Evolutionary conservation across 2,329 filamentous ascomycete species (phyloP).

Genomic region (Fusarium cyanostomum): DNA sequence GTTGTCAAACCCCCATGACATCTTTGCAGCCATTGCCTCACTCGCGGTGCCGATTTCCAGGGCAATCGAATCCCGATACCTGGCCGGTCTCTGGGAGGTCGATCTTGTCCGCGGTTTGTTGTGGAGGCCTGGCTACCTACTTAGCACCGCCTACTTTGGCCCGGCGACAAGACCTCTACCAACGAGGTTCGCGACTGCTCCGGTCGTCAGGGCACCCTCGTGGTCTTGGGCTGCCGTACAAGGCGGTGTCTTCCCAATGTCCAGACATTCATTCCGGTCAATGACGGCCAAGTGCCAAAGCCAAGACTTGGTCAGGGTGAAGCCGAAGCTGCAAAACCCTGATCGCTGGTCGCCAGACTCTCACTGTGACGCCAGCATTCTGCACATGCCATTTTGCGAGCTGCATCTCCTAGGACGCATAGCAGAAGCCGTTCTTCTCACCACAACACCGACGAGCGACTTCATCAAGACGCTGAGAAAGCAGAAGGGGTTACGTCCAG

Average conservation of each 20-base stretch:
- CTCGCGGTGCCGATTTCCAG: neutral
- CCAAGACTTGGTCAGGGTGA: neutral
- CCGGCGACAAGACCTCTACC: constrained; percentile 6
- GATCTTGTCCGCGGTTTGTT: constrained; percentile 3
- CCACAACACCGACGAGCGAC: neutral
- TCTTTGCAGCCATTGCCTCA: constrained; percentile 19
- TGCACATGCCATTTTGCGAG: constrained; percentile 20
- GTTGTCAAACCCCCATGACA: constrained; percentile 19
- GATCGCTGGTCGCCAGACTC: neutral
- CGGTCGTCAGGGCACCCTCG: constrained; percentile 12
- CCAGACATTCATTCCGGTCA: neutral
- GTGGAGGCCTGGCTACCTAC: constrained; percentile 5
- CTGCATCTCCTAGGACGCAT: constrained; percentile 5
- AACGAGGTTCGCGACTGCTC: neutral
- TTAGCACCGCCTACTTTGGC: neutral
- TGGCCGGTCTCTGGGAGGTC: constrained; percentile 18
- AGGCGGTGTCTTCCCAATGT: neutral
- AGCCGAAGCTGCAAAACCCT: neutral
- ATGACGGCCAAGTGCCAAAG: neutral
- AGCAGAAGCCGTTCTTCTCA: neutral
- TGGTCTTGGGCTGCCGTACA: constrained; percentile 25
- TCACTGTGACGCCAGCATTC: neutral
- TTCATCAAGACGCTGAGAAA: neutral
- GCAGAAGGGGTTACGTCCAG: neutral
- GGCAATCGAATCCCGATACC: neutral